Evolutionary conservation across 2,329 filamentous ascomycete species (phyloP), one percentile per base, ranked within the genome.

Genomic region (Venturia nashicola): DNA sequence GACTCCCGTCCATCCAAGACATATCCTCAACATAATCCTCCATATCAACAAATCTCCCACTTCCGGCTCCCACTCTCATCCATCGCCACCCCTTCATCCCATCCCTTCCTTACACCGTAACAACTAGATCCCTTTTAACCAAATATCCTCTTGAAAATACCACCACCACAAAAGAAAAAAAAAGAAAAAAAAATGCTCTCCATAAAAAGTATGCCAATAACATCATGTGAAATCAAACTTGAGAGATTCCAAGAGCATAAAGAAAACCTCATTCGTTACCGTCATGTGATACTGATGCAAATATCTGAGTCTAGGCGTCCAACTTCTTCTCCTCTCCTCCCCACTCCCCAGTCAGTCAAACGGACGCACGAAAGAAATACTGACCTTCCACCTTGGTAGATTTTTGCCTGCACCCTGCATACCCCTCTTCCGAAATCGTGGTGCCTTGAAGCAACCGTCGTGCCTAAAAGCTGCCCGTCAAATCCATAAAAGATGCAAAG

Each of bases 251-350:
- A 18, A 36, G 18, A 36, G 27, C 4, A 27, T 27, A n/a, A 36
- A 27, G 27, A 27, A 1, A 27, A 27, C 23, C 20, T 57, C 51
- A 6, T 16, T 57, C 51, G 23, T 57, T 32, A 57, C 39, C n/a
- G 48, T 63, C 61, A 48, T 63, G 61, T 32, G 61, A 63, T 63
- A 63, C 48, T 63, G 61, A 59, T 63, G 61, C 51, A 46, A 63
- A 63, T 63, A 59, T 55, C 44, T 59, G 51, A 36, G 16, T 57
- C 51, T 57, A 57, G 59, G 43, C 51, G 51, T 57, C 51, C 32
- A n/a, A 11, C 18, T 27, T 27, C 27, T 57, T 12, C n/a, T 32
- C 16, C 14, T 18, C 12, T 14, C 20, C 16, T n/a, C n/a, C 14
- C 36, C 36, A 36, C 34, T 5, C 34, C 34, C 34, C 34, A 36